Percentiles rank a stretch among this genome's conserved stretches.
These are phyloP conservation scores for Fomitopsis pulvina DNA, from an alignment of 768 basidiomycete genomes.

Conservation along the genomic window DNA sequence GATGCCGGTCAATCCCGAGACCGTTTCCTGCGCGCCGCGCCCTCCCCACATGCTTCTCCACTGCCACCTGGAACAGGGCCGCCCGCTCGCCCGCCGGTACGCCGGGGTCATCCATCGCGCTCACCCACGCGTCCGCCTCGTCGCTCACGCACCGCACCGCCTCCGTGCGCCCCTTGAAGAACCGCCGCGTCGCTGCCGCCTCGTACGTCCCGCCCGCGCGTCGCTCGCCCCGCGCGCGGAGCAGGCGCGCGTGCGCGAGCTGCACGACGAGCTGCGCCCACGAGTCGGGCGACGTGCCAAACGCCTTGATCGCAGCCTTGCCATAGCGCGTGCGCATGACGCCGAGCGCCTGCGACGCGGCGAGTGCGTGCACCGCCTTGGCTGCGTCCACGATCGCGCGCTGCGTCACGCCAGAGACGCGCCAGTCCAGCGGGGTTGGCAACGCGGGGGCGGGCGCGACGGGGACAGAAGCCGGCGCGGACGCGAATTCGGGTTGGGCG, in stretches of 20 bases:
- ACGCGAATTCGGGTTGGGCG: slow-evolving; percentile 56
- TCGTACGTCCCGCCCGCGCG: slow-evolving; percentile 85
- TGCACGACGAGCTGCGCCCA: slow-evolving; percentile 94
- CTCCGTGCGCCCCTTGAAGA: slow-evolving; percentile 87
- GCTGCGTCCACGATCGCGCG: slow-evolving; percentile 54
- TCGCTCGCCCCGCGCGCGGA: slow-evolving; percentile 36
- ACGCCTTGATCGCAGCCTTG: slow-evolving; percentile 78
- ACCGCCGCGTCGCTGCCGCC: slow-evolving; percentile 85
- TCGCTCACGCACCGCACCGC: slow-evolving; percentile 80
- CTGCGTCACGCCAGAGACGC: slow-evolving; percentile 39
- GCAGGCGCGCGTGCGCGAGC: slow-evolving; percentile 75
- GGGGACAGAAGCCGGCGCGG: slow-evolving; percentile 39
- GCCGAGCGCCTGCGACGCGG: slow-evolving; percentile 55
- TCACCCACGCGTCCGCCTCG: slow-evolving; percentile 74
- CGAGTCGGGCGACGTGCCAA: slow-evolving; percentile 87
- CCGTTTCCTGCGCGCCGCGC: slow-evolving; percentile 62
- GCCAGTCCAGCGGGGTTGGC: slow-evolving; percentile 37
- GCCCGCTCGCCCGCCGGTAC: slow-evolving; percentile 39
- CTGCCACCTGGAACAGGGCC: slow-evolving; percentile 50
- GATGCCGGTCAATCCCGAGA: slow-evolving; percentile 80
- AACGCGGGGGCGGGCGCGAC: slow-evolving; percentile 10
- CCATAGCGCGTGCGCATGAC: slow-evolving; percentile 72
- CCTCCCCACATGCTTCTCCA: slow-evolving; percentile 56
- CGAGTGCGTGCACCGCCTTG: slow-evolving; percentile 46
- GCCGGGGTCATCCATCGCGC: slow-evolving; percentile 56